Conservation (phyloP, 2,329 filamentous ascomycete genomes). For the Penicillium hordei region DNA sequence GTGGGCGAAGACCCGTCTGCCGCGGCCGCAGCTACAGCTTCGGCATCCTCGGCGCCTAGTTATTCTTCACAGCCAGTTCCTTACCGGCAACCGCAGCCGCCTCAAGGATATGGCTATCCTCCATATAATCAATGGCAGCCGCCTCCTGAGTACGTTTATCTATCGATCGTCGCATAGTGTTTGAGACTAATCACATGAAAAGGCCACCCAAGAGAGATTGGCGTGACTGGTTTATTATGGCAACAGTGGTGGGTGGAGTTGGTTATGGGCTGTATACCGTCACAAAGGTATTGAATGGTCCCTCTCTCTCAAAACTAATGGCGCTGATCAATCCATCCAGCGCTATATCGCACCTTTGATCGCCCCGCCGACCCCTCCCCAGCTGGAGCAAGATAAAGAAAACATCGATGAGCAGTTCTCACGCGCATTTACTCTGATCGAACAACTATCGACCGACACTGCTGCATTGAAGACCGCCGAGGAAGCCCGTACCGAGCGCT, state of each 20-base stretch:
- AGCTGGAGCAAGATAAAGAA: slow-evolving; percentile 91
- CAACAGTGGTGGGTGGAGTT: slow-evolving; percentile 86
- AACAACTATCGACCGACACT: slow-evolving; percentile 89
- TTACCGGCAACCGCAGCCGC: slow-evolving; percentile 43
- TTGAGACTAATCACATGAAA: slow-evolving; percentile 14
- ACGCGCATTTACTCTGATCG: slow-evolving; percentile 83
- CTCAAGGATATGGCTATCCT: slow-evolving; percentile 51
- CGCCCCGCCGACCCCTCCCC: slow-evolving; percentile 87
- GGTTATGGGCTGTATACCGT: slow-evolving; percentile 85
- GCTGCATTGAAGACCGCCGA: slow-evolving; percentile 83
- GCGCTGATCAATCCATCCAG: slow-evolving; percentile 45
- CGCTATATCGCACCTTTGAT: slow-evolving; percentile 91
- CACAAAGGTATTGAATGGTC: slow-evolving; percentile 63
- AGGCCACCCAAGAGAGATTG: slow-evolving; percentile 78
- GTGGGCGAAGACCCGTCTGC: slow-evolving; percentile 60
- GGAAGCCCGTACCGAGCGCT: slow-evolving; percentile 74
- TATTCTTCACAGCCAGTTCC: slow-evolving; percentile 47
- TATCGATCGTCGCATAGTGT: not conserved
- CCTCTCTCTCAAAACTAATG: not conserved
- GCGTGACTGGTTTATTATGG: slow-evolving; percentile 99
- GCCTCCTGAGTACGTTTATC: slow-evolving; percentile 52
- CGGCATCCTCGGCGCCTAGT: slow-evolving; percentile 50
- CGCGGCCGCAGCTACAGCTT: slow-evolving; percentile 45
- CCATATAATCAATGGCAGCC: slow-evolving; percentile 55
- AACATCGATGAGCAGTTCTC: slow-evolving; percentile 91